Evolutionary conservation across 2,329 filamentous ascomycete species (phyloP).

Genomic region (Xylaria polymorpha): DNA sequence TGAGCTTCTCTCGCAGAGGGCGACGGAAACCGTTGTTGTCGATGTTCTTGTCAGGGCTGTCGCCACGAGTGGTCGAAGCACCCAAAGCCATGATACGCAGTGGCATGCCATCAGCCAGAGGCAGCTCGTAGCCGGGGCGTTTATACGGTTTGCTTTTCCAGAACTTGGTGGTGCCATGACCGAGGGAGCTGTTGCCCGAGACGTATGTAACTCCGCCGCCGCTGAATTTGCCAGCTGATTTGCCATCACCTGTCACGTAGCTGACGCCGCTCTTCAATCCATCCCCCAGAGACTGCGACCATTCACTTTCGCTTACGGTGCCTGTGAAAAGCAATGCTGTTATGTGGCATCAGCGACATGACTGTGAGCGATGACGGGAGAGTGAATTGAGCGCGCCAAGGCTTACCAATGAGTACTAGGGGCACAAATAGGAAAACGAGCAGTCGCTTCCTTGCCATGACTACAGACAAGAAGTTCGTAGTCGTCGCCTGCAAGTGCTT

Average conservation of each 20-base stretch:
- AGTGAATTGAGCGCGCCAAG: neutral
- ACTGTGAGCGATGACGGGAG: neutral
- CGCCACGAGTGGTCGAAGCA: slow-evolving; percentile 50
- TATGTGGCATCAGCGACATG: slow-evolving; percentile 28
- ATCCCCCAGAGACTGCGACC: slow-evolving; percentile 46
- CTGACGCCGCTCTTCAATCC: slow-evolving; percentile 46
- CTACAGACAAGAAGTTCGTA: slow-evolving; percentile 42
- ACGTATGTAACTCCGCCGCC: slow-evolving; percentile 45
- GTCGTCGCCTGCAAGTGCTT: slow-evolving; percentile 39
- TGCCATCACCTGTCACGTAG: slow-evolving; percentile 40
- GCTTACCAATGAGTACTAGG: slow-evolving; percentile 46
- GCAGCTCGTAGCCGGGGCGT: slow-evolving; percentile 48
- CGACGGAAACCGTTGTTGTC: slow-evolving; percentile 52
- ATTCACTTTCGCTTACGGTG: slow-evolving; percentile 46
- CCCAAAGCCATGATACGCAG: slow-evolving; percentile 51
- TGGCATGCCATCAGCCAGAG: slow-evolving; percentile 49
- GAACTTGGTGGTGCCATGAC: slow-evolving; percentile 43
- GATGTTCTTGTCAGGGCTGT: slow-evolving; percentile 48
- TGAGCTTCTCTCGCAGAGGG: slow-evolving; percentile 52
- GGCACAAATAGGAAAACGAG: slow-evolving; percentile 46
- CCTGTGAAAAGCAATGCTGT: slow-evolving; percentile 46
- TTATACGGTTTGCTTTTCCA: slow-evolving; percentile 47
- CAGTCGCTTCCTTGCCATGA: slow-evolving; percentile 47
- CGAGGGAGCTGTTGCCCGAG: slow-evolving; percentile 43
- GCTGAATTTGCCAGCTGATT: slow-evolving; percentile 22